These are phyloP conservation scores for Apiotrichum sp. DNA, from an alignment of 1,284 basidiomycete genomes.

Conservation along the genomic window DNA sequence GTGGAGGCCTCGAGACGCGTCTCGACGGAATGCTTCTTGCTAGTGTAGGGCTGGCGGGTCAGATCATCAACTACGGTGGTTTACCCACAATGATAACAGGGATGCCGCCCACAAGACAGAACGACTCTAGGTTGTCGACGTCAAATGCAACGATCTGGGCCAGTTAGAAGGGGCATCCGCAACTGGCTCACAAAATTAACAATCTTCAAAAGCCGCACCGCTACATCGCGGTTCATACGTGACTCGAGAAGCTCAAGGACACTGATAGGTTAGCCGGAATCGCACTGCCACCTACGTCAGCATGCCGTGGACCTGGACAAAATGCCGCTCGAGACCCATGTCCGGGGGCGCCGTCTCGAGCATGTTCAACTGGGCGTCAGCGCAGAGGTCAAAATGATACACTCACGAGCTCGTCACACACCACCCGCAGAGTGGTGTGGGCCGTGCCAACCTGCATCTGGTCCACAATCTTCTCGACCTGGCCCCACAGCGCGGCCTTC, in stretches of 20 bases:
- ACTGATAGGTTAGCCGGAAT: conserved; percentile 11
- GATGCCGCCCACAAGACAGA: conserved; percentile 89
- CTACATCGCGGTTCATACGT: conserved; percentile 69
- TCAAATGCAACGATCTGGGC: conserved; percentile 76
- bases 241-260: conserved; percentile 87
- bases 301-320: conserved; percentile 89
- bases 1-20: conserved; percentile 91
- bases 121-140: conserved; percentile 81
- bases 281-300: conserved; percentile 53
- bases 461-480: conserved; percentile 78
- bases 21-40: conserved; percentile 87
- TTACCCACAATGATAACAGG: conserved; percentile 76
- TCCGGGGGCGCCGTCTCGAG: conserved; percentile 62
- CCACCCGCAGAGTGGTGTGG: background rate
- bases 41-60: conserved; percentile 61
- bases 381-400: background rate
- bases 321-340: conserved; percentile 75
- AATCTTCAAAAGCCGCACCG: conserved; percentile 75
- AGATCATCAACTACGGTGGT: conserved; percentile 49
- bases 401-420: conserved; percentile 78
- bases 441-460: conserved; percentile 62
- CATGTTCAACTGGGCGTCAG: conserved; percentile 37
- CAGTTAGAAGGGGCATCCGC: background rate
- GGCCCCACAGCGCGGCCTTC: conserved; percentile 72
- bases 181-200: conserved; percentile 67